phyloP scores from a whole-genome alignment of 441 rosid genomes.

The Populus trichocarpa region DNA sequence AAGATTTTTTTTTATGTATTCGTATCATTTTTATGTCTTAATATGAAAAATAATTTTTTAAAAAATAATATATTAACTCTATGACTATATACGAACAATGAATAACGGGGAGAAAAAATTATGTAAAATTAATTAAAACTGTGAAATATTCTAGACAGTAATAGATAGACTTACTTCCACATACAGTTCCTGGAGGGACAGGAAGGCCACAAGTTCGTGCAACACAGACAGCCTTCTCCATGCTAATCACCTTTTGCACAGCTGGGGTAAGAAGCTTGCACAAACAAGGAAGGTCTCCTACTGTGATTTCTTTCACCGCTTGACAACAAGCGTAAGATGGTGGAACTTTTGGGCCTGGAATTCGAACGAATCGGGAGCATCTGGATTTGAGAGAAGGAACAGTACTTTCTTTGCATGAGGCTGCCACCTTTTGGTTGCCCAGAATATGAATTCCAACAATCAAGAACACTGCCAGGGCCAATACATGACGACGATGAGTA shows the following conservation, averaged over 20 bases:
- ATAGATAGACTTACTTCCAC: slow-evolving; percentile 32
- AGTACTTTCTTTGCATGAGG: neutral
- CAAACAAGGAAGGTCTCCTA: slow-evolving; percentile 20
- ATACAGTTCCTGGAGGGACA: slow-evolving; percentile 26
- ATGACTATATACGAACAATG: too few species aligned
- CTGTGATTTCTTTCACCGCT: neutral
- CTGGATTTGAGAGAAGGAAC: neutral
- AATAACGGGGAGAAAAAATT: too few species aligned
- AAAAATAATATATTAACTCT: too few species aligned
- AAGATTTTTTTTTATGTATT: too few species aligned
- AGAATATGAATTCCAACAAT: neutral
- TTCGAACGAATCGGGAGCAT: neutral
- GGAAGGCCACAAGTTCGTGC: slow-evolving; percentile 28
- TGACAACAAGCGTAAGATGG: slow-evolving; percentile 27
- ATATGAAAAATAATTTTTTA: too few species aligned
- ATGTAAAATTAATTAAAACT: too few species aligned
- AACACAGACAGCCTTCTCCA: slow-evolving; percentile 30
- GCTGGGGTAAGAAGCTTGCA: slow-evolving; percentile 20
- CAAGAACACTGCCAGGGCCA: slow-evolving; percentile 6
- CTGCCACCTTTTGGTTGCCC: neutral
- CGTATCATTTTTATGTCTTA: too few species aligned
- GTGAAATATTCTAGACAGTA: neutral
- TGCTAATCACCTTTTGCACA: slow-evolving; percentile 17
- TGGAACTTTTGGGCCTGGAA: slow-evolving; percentile 2
- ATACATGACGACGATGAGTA: neutral